phyloP scores from a whole-genome alignment of 352 stramenopile species.

The Phytophthora capsici region DNA sequence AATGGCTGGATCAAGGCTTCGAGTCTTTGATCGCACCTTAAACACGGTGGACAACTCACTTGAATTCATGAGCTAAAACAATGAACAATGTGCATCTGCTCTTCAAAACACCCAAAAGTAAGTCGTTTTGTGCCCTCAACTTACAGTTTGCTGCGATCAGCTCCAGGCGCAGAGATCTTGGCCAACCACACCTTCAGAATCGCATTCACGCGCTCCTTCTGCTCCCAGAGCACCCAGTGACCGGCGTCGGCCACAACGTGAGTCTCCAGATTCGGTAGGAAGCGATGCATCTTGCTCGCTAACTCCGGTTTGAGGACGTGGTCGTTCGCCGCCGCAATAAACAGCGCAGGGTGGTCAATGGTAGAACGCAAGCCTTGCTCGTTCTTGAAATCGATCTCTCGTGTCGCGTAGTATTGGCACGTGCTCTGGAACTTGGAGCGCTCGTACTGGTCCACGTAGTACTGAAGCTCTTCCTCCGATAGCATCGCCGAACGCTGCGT shows the following conservation, averaged over 20 bases:
- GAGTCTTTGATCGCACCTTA: neutral
- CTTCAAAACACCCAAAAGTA: neutral
- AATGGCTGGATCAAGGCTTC: constrained; percentile 43
- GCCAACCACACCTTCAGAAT: constrained; percentile 49
- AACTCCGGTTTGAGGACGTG: constrained; percentile 61
- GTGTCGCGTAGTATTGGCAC: constrained; percentile 65
- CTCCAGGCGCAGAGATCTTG: constrained; percentile 24
- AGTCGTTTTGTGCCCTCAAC: neutral
- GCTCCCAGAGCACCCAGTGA: constrained; percentile 73
- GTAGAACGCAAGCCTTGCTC: constrained; percentile 38
- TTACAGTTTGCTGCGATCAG: constrained; percentile 37
- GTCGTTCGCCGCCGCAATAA: constrained; percentile 67
- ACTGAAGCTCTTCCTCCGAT: constrained; percentile 60
- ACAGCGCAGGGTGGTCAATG: constrained; percentile 61
- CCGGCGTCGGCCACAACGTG: constrained; percentile 58
- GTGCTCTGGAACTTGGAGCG: constrained; percentile 61
- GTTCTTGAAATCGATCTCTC: constrained; percentile 65
- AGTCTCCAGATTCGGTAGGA: constrained; percentile 60
- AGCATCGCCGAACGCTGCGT: constrained; percentile 52
- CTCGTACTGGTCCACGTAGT: constrained; percentile 66
- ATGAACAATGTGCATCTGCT: neutral
- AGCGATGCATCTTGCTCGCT: constrained; percentile 58
- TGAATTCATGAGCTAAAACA: neutral
- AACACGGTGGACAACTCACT: neutral
- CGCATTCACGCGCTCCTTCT: constrained; percentile 50